Conservation (phyloP, 441 rosid genomes). For the Hypseocharis bilobata region DNA sequence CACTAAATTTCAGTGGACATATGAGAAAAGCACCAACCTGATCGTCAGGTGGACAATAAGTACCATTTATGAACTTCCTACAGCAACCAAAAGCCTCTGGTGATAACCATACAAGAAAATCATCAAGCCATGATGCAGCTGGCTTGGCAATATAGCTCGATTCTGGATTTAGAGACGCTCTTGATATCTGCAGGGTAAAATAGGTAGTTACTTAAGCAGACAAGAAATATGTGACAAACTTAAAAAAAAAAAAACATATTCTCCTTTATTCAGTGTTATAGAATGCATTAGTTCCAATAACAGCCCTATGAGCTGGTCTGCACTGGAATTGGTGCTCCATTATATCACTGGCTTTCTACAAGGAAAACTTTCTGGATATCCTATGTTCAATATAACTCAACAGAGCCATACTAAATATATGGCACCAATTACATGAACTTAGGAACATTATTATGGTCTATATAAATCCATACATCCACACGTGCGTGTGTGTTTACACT, state of each 20-base stretch:
- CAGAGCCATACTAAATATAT: neutral
- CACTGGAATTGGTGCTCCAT: neutral
- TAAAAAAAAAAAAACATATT: no score
- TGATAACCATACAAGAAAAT: slow-evolving; percentile 58
- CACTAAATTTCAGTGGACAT: slow-evolving; percentile 12
- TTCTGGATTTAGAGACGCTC: slow-evolving; percentile 48
- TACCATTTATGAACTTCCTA: slow-evolving; percentile 46
- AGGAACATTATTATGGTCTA: neutral
- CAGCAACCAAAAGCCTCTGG: slow-evolving; percentile 72
- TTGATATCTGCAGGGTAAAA: slow-evolving; percentile 40
- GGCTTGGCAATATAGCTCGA: slow-evolving; percentile 61
- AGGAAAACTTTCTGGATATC: neutral
- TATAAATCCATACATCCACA: neutral
- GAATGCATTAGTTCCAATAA: no score
- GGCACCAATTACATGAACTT: neutral
- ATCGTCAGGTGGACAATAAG: slow-evolving; percentile 63
- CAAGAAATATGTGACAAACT: neutral
- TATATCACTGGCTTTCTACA: neutral
- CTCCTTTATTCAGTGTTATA: neutral
- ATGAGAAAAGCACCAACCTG: slow-evolving; percentile 33
- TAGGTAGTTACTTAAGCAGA: neutral
- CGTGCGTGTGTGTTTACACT: no score
- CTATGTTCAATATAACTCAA: neutral
- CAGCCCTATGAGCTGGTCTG: neutral
- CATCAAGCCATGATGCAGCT: slow-evolving; percentile 69